Conservation (phyloP, 2,329 filamentous ascomycete genomes). For the Apiospora phragmitis region DNA sequence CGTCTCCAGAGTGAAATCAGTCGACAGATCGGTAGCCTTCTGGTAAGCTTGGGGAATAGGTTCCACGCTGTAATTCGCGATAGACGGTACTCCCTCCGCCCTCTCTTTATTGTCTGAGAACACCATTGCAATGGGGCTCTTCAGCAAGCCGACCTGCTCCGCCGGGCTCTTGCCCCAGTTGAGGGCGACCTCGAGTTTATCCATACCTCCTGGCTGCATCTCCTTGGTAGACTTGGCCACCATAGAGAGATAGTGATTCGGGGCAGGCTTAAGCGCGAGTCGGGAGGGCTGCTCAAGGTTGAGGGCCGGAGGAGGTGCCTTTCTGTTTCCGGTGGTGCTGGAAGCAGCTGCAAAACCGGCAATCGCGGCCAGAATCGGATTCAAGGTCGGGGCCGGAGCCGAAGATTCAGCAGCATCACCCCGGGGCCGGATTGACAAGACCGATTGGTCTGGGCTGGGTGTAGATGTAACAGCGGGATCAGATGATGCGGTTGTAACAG, state of each 20-base stretch:
- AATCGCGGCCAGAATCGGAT: background rate
- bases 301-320: background rate
- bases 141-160: background rate
- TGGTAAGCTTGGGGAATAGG: background rate
- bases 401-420: background rate
- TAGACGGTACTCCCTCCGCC: background rate
- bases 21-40: background rate
- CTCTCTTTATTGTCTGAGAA: background rate
- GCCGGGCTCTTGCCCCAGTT: background rate
- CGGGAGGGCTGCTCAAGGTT: background rate
- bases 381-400: background rate
- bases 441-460: background rate
- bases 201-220: background rate
- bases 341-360: background rate
- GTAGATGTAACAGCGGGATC: background rate
- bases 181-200: background rate
- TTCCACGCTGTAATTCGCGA: background rate
- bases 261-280: background rate
- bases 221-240: background rate
- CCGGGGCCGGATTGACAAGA: background rate
- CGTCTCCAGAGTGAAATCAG: conserved; percentile 8
- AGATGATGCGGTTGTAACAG: background rate
- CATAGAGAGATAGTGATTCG: background rate
- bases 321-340: background rate
- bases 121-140: background rate